phyloP scores from a whole-genome alignment of 768 basidiomycete species.

The Leucocoprinus sp. region DNA sequence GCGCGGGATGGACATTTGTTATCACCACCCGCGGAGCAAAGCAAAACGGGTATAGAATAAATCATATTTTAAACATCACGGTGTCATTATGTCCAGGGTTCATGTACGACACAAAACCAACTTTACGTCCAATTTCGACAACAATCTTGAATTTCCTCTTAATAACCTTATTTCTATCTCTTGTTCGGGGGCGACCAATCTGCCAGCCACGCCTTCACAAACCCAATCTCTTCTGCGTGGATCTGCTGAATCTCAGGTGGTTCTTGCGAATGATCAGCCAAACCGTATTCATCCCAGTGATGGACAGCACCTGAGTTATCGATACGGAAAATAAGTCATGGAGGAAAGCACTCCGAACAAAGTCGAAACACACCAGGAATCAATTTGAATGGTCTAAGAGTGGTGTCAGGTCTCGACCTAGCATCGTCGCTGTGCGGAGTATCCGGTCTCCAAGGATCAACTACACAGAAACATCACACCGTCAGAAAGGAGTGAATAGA shows the following conservation, averaged over 20 bases:
- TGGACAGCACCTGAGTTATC: constrained; percentile 56
- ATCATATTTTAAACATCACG: too few species aligned
- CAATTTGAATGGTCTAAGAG: constrained; percentile 73
- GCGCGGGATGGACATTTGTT: too few species aligned
- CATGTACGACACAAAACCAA: too few species aligned
- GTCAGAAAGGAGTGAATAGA: neutral
- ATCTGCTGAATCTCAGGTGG: constrained; percentile 74
- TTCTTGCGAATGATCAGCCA: constrained; percentile 49
- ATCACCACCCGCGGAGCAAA: too few species aligned
- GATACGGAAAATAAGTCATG: too few species aligned
- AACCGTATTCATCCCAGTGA: constrained; percentile 72
- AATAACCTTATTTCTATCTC: constrained; percentile 5
- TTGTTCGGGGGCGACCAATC: constrained; percentile 31
- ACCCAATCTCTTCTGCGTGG: constrained; percentile 71
- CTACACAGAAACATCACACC: constrained; percentile 26
- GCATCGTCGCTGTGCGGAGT: constrained; percentile 79
- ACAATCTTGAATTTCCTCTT: neutral
- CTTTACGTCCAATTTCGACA: too few species aligned
- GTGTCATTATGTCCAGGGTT: too few species aligned
- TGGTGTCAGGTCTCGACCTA: constrained; percentile 57
- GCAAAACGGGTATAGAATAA: too few species aligned
- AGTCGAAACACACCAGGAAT: constrained; percentile 81
- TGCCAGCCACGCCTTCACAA: constrained; percentile 69
- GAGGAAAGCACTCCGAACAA: too few species aligned
- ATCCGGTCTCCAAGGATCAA: constrained; percentile 86